Evolutionary conservation across 495 filamentous ascomycete species (phyloP).

Genomic region (Daldinia loculata): DNA sequence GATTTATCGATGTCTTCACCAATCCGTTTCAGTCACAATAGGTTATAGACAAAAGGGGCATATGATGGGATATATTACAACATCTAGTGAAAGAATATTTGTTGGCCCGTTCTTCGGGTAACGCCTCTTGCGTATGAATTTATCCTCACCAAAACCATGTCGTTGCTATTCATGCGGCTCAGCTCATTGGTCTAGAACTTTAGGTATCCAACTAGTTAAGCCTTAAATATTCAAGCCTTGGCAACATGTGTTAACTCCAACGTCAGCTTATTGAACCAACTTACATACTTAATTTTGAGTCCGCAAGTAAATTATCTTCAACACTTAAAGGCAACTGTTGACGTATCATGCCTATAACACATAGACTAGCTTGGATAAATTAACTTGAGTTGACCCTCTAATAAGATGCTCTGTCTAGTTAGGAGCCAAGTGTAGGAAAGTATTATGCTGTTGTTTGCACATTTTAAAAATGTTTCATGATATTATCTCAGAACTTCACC

Average conservation of each 20-base stretch:
- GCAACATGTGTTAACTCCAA: not conserved
- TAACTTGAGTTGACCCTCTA: not conserved
- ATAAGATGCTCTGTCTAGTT: not conserved
- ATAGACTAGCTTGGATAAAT: not conserved
- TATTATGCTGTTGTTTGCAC: not conserved
- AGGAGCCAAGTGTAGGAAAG: too few species aligned
- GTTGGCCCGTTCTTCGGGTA: not conserved
- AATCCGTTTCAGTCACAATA: not conserved
- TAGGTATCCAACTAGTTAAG: not conserved
- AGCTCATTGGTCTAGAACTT: not conserved
- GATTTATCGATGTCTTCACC: not conserved
- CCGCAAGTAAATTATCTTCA: not conserved
- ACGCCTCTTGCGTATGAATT: not conserved
- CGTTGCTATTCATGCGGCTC: not conserved
- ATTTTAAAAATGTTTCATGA: not conserved
- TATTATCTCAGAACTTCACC: not conserved
- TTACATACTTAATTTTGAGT: not conserved
- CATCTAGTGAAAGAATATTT: not conserved
- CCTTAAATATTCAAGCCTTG: not conserved
- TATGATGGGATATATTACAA: not conserved
- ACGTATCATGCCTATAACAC: not conserved
- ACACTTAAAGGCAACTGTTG: not conserved
- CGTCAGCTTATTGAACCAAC: not conserved
- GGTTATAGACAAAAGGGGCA: not conserved
- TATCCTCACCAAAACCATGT: not conserved